Evolutionary conservation across 495 filamentous ascomycete genomes (phyloP), one percentile per base, ranked within the genome.

Genomic region (Massariosphaeria phaeospora): DNA sequence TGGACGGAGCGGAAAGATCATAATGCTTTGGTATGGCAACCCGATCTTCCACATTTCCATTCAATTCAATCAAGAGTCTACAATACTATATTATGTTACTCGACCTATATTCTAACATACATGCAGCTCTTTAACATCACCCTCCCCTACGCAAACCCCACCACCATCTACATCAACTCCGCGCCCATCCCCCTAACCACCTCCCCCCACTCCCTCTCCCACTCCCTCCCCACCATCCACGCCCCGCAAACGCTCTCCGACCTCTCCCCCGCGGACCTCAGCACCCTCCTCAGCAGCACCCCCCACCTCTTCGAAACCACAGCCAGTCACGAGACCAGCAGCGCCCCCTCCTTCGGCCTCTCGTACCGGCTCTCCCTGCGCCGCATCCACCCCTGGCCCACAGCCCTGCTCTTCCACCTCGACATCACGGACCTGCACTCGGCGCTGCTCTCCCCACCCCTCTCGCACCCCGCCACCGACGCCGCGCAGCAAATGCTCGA

Each of bases 181-280:
- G 17, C 15, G 5, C 27, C 13, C 23, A 39, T 59, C 26, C 43
- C n/a, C n/a, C n/a, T n/a, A n/a, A n/a, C n/a, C n/a, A n/a, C n/a
- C n/a, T n/a, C n/a, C n/a, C n/a, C n/a, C n/a, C n/a, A n/a, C n/a
- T 36, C 56, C 15, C 12, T 6, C 18, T 15, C 17, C 11, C 7
- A 11, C 6, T 38, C 13, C 13, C 48, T 54, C 25, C 56, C 48
- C 13, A 31, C 10, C n/a, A 54, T 59, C 42, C 41, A 53, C 36
- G 56, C 56, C 24, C 41, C 15, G 34, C 56, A 59, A 54, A 44
- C 48, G 23, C 20, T 54, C 18, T 10, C 26, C n/a, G 56, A 59
- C 21, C 18, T 59, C 30, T 53, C 48, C 7, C 29, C 30, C 18
- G 27, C 20, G 13, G 34, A 40, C 15, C 56, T 59, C 9, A 1